Conservation (phyloP, 768 basidiomycete genomes). For the Chalciporus chontae region DNA sequence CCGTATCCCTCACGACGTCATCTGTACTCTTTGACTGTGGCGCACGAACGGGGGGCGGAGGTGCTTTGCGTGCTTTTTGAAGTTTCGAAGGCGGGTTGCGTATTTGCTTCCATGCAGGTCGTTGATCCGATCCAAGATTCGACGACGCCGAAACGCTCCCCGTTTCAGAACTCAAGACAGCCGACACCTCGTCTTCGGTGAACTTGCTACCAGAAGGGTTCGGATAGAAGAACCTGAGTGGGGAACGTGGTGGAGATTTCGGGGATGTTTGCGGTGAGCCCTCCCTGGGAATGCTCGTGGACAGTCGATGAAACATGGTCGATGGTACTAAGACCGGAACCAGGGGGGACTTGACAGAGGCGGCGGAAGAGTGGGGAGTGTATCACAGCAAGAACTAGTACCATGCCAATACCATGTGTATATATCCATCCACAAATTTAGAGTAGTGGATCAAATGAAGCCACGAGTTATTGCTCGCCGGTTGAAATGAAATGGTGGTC, state of each 20-base stretch:
- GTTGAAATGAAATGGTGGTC: neutral
- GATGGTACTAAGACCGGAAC: neutral
- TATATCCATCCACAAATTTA: neutral
- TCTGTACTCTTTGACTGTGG: neutral
- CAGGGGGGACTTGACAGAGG: neutral
- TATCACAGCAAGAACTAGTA: neutral
- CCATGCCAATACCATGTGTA: too few relatives aligned
- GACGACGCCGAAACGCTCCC: constrained; percentile 19
- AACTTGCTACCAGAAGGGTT: constrained; percentile 28
- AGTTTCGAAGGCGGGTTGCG: constrained; percentile 11
- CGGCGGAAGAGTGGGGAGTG: neutral
- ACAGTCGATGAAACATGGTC: constrained; percentile 18
- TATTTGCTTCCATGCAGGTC: constrained; percentile 2
- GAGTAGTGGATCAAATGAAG: neutral
- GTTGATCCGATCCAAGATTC: neutral
- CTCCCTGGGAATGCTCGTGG: constrained; percentile 1
- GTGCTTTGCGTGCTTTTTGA: constrained; percentile 17
- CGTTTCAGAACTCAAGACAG: constrained; percentile 23
- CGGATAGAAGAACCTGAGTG: constrained; percentile 9
- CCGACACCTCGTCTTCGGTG: constrained; percentile 23
- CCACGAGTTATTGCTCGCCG: neutral
- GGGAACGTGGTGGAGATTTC: constrained; percentile 16
- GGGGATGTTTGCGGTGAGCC: constrained; percentile 10
- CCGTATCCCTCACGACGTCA: constrained; percentile 1
- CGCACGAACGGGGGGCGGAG: neutral